Base-by-base conservation (phyloP, 2,329 filamentous ascomycete genomes). In the Epichloe brachyelytri region DNA sequence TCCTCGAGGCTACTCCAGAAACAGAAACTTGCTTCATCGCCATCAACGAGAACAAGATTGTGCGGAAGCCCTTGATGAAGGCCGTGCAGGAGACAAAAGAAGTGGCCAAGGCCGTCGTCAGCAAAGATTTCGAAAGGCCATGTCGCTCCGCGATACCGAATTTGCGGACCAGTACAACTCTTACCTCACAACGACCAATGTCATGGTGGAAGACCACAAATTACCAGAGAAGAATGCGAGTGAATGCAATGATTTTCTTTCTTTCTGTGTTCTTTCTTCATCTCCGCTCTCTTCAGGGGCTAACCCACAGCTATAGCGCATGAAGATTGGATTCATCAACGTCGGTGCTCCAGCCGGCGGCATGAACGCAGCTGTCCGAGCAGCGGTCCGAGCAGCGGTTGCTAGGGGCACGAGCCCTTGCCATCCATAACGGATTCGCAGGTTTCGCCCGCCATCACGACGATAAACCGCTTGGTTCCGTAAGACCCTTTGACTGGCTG, bases 21-120 rank as follows among this genome's bases (percentile, higher is more conserved):
- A 91, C 87, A 0, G 87, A 88, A 51, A 95, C 89, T 46, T 91
- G 89, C 52, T 90, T 98, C 63, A 97, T 98, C 64, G 90, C 89
- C 59, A 90, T 98, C 59, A 90, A 85, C 56, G 93, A 98, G 74
- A 97, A 97, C 78, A 95, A 98, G 73, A 97, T 98, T 64, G 83
- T 89, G 57, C 82, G 90, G 51, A 89, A 90, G 60, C 85, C 89
- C 19, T 74, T 98, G 26, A 86, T 97, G 73, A 80, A 95, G 63
- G 90, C 93, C 1, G 93, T 98, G 11, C 73, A 79, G 45, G 80
- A 89, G 62, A 98, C 93, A 30, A 85, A 96, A 66, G 78, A 86
- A 51, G 88, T 97, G 0, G 80, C 88, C 14, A 78, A 79, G 58
- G 86, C 87, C 34, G 95, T 98, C 52, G 78, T 88, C 22, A 80